Percentiles rank a stretch among this genome's conserved stretches.
These are phyloP conservation scores for Pythium brassicae DNA, from an alignment of 352 stramenopile genomes.

Conservation along the genomic window DNA sequence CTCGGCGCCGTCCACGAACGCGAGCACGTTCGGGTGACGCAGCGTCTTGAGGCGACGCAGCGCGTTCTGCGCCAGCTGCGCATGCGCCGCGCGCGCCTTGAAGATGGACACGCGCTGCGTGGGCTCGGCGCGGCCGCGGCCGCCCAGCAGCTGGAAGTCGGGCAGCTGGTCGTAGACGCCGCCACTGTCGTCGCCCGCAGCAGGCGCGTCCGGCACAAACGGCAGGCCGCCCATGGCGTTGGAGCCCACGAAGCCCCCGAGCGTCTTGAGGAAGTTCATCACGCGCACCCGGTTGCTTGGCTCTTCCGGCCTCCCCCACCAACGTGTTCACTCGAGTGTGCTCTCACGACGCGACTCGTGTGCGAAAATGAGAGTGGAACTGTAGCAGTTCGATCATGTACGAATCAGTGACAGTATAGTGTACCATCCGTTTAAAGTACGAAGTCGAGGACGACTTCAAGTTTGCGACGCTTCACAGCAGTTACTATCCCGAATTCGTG, in stretches of 20 bases:
- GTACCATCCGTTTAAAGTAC: no score
- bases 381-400: no score
- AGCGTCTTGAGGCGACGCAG: conserved; percentile 92
- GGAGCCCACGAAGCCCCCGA: conserved; percentile 64
- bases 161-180: conserved; percentile 56
- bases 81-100: conserved; percentile 82
- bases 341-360: no score
- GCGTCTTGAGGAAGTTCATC: conserved; percentile 91
- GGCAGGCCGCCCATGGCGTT: conserved; percentile 69
- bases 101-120: conserved; percentile 88
- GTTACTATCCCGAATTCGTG: no score
- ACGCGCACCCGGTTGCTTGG: neutral
- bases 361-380: no score
- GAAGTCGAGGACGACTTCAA: no score
- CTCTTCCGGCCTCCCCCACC: neutral
- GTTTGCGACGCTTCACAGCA: no score
- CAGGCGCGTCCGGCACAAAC: conserved; percentile 44
- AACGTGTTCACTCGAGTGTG: no score
- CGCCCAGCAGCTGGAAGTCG: conserved; percentile 85
- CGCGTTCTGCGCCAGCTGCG: conserved; percentile 85
- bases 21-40: conserved; percentile 92
- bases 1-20: conserved; percentile 81
- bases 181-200: conserved; percentile 7
- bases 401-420: no score
- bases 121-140: conserved; percentile 80